Conservation (phyloP, 2,329 filamentous ascomycete species). For the Monilinia fructigena region DNA sequence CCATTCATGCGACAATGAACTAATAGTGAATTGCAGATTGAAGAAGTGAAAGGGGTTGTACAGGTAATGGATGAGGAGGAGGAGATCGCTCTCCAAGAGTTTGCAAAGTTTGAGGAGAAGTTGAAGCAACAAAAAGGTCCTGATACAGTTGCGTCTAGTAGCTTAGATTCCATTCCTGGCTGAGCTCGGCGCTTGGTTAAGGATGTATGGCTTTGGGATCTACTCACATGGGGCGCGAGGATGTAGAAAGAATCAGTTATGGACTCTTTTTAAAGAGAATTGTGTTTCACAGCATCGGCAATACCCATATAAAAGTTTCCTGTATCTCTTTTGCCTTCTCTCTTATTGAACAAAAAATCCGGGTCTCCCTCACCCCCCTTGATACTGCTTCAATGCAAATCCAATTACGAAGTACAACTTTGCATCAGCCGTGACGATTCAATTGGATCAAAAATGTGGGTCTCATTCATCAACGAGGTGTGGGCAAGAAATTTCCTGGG, state of each 20-base stretch:
- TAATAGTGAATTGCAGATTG: slow-evolving; percentile 60
- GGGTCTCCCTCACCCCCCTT: not conserved
- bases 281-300: slow-evolving; percentile 30
- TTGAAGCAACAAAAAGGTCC: slow-evolving; percentile 54
- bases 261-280: slow-evolving; percentile 8
- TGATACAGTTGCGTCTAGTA: slow-evolving; percentile 33
- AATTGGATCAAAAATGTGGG: slow-evolving; percentile 11
- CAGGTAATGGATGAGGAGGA: slow-evolving; percentile 92
- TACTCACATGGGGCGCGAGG: slow-evolving; percentile 6
- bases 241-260: slow-evolving; percentile 16
- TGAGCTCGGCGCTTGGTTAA: slow-evolving; percentile 24
- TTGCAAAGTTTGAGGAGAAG: slow-evolving; percentile 93
- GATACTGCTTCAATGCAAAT: slow-evolving; percentile 19
- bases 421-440: slow-evolving; percentile 1
- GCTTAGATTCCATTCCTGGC: slow-evolving; percentile 33
- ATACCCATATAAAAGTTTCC: slow-evolving; percentile 33
- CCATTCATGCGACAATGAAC: slow-evolving; percentile 29
- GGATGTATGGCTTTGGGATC: slow-evolving; percentile 2
- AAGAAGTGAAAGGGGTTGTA: slow-evolving; percentile 89
- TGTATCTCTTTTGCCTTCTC: slow-evolving; percentile 7
- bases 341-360: not conserved
- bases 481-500: not conserved
- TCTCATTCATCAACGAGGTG: not conserved
- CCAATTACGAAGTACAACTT: slow-evolving; percentile 17
- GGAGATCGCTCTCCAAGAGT: slow-evolving; percentile 80